Evolutionary conservation across 2,329 filamentous ascomycete genomes (phyloP).

Genomic region (Neocucurbitaria cava): DNA sequence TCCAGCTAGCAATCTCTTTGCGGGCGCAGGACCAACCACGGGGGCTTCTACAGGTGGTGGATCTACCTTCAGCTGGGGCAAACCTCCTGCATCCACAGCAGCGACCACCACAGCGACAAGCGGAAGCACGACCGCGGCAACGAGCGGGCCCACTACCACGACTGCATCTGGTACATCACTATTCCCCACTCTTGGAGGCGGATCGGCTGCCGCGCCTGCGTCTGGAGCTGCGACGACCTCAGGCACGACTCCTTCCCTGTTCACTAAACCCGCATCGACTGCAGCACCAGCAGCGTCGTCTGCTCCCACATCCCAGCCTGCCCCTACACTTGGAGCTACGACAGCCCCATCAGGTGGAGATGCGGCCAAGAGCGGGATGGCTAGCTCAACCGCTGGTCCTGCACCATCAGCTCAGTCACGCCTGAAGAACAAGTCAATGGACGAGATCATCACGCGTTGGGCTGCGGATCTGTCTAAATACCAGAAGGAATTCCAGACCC

Average conservation of each 20-base stretch:
- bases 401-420: slow-evolving; percentile 81
- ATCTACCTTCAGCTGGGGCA: slow-evolving; percentile 23
- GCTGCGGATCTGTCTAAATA: slow-evolving; percentile 94
- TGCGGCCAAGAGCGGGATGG: slow-evolving; percentile 55
- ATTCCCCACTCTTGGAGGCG: slow-evolving; percentile 16
- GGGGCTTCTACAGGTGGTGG: slow-evolving; percentile 20
- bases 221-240: slow-evolving; percentile 20
- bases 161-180: slow-evolving; percentile 24
- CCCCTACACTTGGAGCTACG: slow-evolving; percentile 22
- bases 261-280: slow-evolving; percentile 30
- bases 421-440: slow-evolving; percentile 98
- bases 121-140: slow-evolving; percentile 26
- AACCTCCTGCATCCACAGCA: slow-evolving; percentile 20
- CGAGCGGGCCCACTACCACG: slow-evolving; percentile 22
- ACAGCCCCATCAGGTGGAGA: slow-evolving; percentile 24
- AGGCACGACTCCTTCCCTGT: slow-evolving; percentile 22
- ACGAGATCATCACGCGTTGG: slow-evolving; percentile 97
- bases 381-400: slow-evolving; percentile 80
- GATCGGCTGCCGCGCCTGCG: slow-evolving; percentile 26
- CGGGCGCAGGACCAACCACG: slow-evolving; percentile 18
- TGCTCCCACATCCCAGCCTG: slow-evolving; percentile 32
- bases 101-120: slow-evolving; percentile 25
- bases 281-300: slow-evolving; percentile 27
- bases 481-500: slow-evolving; percentile 93
- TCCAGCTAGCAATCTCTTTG: slow-evolving; percentile 29